Percentiles rank a stretch among this genome's conserved stretches.
Evolutionary conservation across 2,329 filamentous ascomycete species (phyloP).

Genomic region (Talaromyces sp.): DNA sequence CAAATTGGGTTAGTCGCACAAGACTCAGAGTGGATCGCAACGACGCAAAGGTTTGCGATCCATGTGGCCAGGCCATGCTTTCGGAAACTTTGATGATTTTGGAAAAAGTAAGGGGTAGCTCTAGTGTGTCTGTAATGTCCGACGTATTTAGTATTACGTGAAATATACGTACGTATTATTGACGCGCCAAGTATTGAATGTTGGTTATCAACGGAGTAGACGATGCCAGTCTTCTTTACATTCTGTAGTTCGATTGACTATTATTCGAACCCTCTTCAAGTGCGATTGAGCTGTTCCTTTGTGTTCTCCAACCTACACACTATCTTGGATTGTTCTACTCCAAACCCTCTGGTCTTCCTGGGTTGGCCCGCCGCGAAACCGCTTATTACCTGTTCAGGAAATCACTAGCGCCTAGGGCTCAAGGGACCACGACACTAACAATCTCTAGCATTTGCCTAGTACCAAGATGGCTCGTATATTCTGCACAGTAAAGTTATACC

Average conservation of each 20-base stretch:
- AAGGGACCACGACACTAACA: neutral
- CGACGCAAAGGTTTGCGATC: neutral
- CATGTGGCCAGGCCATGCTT: slow-evolving; percentile 4
- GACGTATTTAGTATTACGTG: neutral
- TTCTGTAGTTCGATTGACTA: too few relatives aligned
- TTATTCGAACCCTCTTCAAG: too few relatives aligned
- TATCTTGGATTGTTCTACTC: too few relatives aligned
- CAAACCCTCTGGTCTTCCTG: neutral
- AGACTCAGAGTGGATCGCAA: neutral
- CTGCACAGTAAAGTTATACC: too few relatives aligned
- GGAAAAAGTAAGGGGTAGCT: slow-evolving; percentile 1
- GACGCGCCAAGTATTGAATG: too few relatives aligned
- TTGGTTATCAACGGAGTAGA: too few relatives aligned
- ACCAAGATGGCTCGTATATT: neutral
- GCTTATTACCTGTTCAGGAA: neutral
- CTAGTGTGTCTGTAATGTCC: neutral
- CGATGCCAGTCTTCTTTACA: too few relatives aligned
- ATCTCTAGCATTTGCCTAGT: neutral
- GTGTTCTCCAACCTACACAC: too few relatives aligned
- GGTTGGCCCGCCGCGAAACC: neutral
- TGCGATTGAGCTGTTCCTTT: too few relatives aligned
- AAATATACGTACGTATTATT: neutral
- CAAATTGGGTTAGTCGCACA: neutral
- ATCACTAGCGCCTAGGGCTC: neutral
- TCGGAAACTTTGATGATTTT: neutral